Percentiles rank a stretch among this genome's conserved stretches.
Conservation (phyloP, 2,329 filamentous ascomycete genomes). For the Scleromitrula shiraiana region DNA sequence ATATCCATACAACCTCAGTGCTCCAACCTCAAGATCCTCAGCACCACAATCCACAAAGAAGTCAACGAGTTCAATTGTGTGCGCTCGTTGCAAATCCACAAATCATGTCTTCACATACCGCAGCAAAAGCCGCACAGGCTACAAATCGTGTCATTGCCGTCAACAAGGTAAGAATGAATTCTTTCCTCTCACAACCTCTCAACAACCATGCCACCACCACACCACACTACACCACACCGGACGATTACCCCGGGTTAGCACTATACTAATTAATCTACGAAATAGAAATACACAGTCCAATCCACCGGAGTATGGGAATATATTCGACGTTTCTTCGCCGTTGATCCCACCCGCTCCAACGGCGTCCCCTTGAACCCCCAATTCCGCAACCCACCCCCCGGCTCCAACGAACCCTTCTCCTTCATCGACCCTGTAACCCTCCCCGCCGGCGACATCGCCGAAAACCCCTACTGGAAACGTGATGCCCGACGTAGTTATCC, state of each 20-base stretch:
- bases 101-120: constrained; percentile 39
- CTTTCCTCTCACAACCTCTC: constrained; percentile 13
- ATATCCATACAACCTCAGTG: not conserved
- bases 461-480: constrained; percentile 96
- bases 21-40: not conserved
- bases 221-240: not conserved
- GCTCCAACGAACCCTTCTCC: constrained; percentile 56
- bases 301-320: constrained; percentile 82
- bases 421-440: constrained; percentile 79
- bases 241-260: constrained; percentile 5
- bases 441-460: constrained; percentile 80
- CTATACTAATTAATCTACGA: constrained; percentile 18
- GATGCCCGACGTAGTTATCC: constrained; percentile 80
- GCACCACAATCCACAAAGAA: not conserved
- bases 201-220: constrained; percentile 7
- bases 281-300: constrained; percentile 91
- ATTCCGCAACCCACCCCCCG: constrained; percentile 81
- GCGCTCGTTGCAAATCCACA: constrained; percentile 14
- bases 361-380: constrained; percentile 89
- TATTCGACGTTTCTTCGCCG: constrained; percentile 67
- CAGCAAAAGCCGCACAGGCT: constrained; percentile 51
- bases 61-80: constrained; percentile 23
- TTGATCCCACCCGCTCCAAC: constrained; percentile 83
- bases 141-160: constrained; percentile 48
- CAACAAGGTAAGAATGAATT: constrained; percentile 43